phyloP scores from a whole-genome alignment of 768 basidiomycete species.

The Lactarius vividus region DNA sequence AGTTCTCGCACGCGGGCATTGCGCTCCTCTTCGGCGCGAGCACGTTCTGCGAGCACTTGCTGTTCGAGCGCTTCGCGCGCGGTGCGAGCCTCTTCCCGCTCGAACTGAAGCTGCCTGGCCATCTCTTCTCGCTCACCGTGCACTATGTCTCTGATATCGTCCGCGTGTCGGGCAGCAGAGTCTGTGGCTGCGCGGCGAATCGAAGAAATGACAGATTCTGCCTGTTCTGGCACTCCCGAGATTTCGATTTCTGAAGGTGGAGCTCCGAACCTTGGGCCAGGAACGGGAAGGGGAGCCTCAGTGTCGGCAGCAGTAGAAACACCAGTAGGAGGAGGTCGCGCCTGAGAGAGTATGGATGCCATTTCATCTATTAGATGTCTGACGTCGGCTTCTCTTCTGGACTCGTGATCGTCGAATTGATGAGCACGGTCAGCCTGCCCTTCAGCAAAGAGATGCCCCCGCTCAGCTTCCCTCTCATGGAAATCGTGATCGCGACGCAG shows the following conservation, averaged over 20 bases:
- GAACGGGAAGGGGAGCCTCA: background rate
- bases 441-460: slow-evolving; percentile 59
- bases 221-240: slow-evolving; percentile 30
- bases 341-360: slow-evolving; percentile 31
- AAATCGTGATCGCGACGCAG: slow-evolving; percentile 63
- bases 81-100: slow-evolving; percentile 26
- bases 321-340: background rate
- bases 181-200: slow-evolving; percentile 47
- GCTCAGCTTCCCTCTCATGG: slow-evolving; percentile 59
- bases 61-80: slow-evolving; percentile 25
- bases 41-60: slow-evolving; percentile 20
- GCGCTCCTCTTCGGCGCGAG: slow-evolving; percentile 44
- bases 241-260: slow-evolving; percentile 14
- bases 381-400: slow-evolving; percentile 55
- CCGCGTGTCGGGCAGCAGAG: slow-evolving; percentile 54
- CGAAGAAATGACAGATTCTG: slow-evolving; percentile 37
- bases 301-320: background rate
- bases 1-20: slow-evolving; percentile 55
- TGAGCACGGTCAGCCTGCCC: slow-evolving; percentile 57
- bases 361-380: slow-evolving; percentile 49
- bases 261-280: background rate
- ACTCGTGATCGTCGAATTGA: slow-evolving; percentile 58
- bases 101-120: slow-evolving; percentile 18
- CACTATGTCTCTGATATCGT: slow-evolving; percentile 50
- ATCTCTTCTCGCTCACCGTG: slow-evolving; percentile 29